Evolutionary conservation across 1,139 yeast genomes (phyloP).

Genomic region (Kodamaea ohmeri): DNA sequence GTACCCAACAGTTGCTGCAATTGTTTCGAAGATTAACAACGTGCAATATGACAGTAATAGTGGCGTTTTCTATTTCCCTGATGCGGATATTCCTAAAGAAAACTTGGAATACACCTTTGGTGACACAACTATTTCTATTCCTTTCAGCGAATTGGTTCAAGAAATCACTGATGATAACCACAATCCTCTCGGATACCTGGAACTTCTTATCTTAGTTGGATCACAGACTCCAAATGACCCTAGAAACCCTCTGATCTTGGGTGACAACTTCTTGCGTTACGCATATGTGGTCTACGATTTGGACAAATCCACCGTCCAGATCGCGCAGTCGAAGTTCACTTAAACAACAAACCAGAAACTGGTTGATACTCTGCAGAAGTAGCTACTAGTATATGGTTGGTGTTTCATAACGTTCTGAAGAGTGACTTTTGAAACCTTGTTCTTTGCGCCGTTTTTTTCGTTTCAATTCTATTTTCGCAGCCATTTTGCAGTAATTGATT

Average conservation of each 20-base stretch:
- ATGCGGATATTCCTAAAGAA: slow-evolving; percentile 3
- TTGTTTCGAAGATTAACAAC: slow-evolving; percentile 25
- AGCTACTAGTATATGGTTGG: too few species aligned
- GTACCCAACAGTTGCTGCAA: slow-evolving; percentile 12
- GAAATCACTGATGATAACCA: slow-evolving; percentile 5
- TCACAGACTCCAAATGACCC: background rate
- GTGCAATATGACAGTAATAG: slow-evolving; percentile 11
- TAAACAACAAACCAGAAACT: too few species aligned
- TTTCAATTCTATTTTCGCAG: too few species aligned
- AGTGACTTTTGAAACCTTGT: too few species aligned
- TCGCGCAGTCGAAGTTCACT: slow-evolving; percentile 19
- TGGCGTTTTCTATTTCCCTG: slow-evolving; percentile 12
- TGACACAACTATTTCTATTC: slow-evolving; percentile 4
- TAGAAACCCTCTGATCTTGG: slow-evolving; percentile 13
- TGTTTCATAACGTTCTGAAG: too few species aligned
- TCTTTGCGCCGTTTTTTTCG: too few species aligned
- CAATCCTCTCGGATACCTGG: slow-evolving; percentile 1
- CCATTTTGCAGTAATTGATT: too few species aligned
- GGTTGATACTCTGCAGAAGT: too few species aligned
- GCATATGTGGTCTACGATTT: slow-evolving; percentile 21
- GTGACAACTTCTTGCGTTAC: slow-evolving; percentile 21
- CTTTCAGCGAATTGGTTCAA: slow-evolving; percentile 4
- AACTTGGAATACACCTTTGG: slow-evolving; percentile 5
- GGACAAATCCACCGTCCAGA: slow-evolving; percentile 15
- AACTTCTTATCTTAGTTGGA: background rate